Conservation (phyloP, 768 basidiomycete species). For the Clavulina sp. region DNA sequence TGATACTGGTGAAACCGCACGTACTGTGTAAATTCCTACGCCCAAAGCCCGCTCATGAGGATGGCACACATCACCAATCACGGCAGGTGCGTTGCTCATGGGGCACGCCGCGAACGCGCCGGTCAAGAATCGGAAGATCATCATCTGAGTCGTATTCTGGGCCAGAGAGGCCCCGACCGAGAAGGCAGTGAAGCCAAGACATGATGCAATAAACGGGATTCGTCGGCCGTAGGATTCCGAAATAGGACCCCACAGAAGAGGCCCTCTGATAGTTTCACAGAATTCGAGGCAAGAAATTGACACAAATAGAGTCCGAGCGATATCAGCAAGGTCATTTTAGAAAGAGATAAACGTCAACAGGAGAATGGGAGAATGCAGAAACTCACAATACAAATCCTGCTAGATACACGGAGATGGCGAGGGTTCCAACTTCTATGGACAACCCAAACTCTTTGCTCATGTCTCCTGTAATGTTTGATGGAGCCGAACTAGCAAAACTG, state of each 20-base stretch:
- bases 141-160: slow-evolving; percentile 19
- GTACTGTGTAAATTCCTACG: slow-evolving; percentile 8
- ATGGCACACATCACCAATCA: slow-evolving; percentile 15
- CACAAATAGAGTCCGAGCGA: too few species aligned
- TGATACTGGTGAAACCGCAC: too few species aligned
- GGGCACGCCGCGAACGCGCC: slow-evolving; percentile 14
- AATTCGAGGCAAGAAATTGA: slow-evolving; percentile 5
- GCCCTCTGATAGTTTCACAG: slow-evolving; percentile 15
- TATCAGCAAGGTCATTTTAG: too few species aligned
- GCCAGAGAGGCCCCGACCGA: slow-evolving; percentile 21
- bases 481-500: too few species aligned
- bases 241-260: slow-evolving; percentile 17
- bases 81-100: slow-evolving; percentile 11
- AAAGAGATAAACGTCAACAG: too few species aligned
- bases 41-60: slow-evolving; percentile 12
- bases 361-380: too few species aligned
- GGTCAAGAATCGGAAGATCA: slow-evolving; percentile 14
- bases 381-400: too few species aligned
- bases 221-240: slow-evolving; percentile 21
- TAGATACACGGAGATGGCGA: too few species aligned
- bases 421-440: too few species aligned
- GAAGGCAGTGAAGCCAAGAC: slow-evolving; percentile 15
- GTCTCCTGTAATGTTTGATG: too few species aligned
- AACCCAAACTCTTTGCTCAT: too few species aligned
- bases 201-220: slow-evolving; percentile 21